Evolutionary conservation across 345 rosid species (phyloP).

Genomic region (Eucalyptus curtisii): DNA sequence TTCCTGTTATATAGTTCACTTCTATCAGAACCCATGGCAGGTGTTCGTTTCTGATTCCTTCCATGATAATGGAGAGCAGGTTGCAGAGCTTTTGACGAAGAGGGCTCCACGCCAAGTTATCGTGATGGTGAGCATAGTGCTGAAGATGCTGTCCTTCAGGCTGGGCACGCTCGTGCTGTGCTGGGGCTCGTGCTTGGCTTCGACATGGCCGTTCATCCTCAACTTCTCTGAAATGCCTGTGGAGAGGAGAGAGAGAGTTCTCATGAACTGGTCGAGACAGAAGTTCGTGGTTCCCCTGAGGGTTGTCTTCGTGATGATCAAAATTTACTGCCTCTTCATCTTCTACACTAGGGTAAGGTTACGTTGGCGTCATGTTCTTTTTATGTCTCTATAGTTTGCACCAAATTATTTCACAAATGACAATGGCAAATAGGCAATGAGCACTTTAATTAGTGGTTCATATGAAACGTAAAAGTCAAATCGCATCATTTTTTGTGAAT

Average conservation of each 20-base stretch:
- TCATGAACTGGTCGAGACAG: constrained; percentile 7
- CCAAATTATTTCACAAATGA: not conserved
- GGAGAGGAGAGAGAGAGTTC: constrained; percentile 9
- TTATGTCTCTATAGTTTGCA: not conserved
- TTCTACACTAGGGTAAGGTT: constrained; percentile 8
- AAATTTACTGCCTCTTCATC: not conserved
- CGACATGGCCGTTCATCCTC: constrained; percentile 13
- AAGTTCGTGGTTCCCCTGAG: constrained; percentile 1
- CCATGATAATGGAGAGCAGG: not conserved
- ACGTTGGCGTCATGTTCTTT: not conserved
- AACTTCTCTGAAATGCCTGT: constrained; percentile 1
- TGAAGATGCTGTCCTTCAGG: constrained; percentile 10
- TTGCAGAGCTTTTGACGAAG: constrained; percentile 12
- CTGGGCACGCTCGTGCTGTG: constrained; percentile 23
- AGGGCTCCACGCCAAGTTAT: constrained; percentile 1
- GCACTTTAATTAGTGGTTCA: not conserved
- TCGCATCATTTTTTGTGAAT: not conserved
- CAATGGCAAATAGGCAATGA: not conserved
- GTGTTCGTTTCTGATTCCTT: not conserved
- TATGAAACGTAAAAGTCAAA: too few species aligned
- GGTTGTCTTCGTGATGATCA: not conserved
- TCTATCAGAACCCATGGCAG: not conserved
- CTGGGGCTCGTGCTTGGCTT: constrained; percentile 11
- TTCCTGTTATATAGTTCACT: not conserved
- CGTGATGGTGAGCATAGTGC: constrained; percentile 7